These are phyloP conservation scores for Hemileia vastatrix DNA, from an alignment of 1,284 basidiomycete species.

Conservation along the genomic window DNA sequence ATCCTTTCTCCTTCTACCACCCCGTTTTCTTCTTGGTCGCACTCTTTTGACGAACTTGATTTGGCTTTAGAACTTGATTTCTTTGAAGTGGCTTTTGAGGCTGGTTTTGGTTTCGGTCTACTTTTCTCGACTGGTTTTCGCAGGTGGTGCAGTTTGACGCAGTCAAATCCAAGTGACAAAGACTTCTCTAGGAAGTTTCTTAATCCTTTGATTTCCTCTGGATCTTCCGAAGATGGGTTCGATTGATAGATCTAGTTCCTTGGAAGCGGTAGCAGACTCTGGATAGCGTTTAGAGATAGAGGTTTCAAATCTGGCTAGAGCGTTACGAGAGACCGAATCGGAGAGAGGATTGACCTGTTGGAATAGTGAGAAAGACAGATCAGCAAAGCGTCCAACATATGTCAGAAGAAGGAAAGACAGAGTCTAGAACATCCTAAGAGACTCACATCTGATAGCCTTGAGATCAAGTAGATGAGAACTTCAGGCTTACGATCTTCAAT, in stretches of 20 bases:
- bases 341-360: constrained; percentile 62
- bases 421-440: too few relatives aligned
- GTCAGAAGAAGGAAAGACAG: too few relatives aligned
- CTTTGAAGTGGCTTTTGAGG: constrained; percentile 1
- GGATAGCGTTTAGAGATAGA: constrained; percentile 55
- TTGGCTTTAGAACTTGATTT: background rate
- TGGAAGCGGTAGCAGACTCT: constrained; percentile 48
- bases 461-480: constrained; percentile 56
- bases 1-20: constrained; percentile 2
- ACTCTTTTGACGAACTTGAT: background rate
- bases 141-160: background rate
- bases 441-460: constrained; percentile 56
- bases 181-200: constrained; percentile 1
- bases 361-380: constrained; percentile 1
- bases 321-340: constrained; percentile 62
- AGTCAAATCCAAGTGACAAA: background rate
- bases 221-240: too few relatives aligned
- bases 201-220: too few relatives aligned
- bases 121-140: too few relatives aligned
- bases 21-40: constrained; percentile 3
- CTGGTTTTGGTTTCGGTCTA: constrained; percentile 6
- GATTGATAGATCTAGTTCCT: background rate
- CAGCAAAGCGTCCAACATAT: background rate
- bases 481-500: constrained; percentile 55
- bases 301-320: constrained; percentile 59